A percentile compares a stretch with the other conserved stretches of the same genome.
phyloP scores from a whole-genome alignment of 306 rosid species.

The Gastrolobium bilobum region DNA sequence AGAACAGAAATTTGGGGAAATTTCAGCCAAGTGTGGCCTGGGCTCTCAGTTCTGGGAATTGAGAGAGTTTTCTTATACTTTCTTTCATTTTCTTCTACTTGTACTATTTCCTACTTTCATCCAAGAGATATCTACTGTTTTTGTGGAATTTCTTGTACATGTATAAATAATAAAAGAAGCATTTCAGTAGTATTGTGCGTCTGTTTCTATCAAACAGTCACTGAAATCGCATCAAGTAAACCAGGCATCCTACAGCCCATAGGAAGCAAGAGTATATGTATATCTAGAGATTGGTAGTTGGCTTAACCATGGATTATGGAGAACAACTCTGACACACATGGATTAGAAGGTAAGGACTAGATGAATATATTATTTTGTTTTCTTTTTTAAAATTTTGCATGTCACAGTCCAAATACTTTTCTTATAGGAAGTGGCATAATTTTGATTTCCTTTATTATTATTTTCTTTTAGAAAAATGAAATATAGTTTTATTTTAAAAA shows the following conservation, averaged over 20 bases:
- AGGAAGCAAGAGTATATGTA: background rate
- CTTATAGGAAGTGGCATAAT: background rate
- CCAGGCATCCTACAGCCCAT: conserved; percentile 12
- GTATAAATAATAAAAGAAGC: background rate
- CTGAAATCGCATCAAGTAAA: conserved; percentile 24
- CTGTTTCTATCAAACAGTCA: background rate
- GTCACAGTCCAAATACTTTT: background rate
- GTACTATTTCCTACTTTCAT: background rate
- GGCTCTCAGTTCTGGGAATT: background rate
- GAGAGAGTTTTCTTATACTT: background rate
- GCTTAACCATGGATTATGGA: conserved; percentile 19
- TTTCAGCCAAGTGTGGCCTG: background rate
- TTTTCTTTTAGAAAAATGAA: background rate
- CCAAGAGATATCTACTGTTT: conserved; percentile 16
- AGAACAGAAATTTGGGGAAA: background rate
- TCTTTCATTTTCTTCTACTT: background rate
- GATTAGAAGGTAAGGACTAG: background rate
- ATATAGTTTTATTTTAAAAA: conserved; percentile 15
- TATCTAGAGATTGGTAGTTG: conserved; percentile 9
- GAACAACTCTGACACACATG: conserved; percentile 16
- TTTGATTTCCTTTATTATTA: background rate
- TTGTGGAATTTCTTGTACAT: conserved; percentile 17
- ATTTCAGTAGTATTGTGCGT: conserved; percentile 22
- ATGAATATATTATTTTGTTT: conserved; percentile 11
- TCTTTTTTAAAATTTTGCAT: background rate